Conservation (phyloP, 73 alveolate species). For the Paramecium tetraurelia region DNA sequence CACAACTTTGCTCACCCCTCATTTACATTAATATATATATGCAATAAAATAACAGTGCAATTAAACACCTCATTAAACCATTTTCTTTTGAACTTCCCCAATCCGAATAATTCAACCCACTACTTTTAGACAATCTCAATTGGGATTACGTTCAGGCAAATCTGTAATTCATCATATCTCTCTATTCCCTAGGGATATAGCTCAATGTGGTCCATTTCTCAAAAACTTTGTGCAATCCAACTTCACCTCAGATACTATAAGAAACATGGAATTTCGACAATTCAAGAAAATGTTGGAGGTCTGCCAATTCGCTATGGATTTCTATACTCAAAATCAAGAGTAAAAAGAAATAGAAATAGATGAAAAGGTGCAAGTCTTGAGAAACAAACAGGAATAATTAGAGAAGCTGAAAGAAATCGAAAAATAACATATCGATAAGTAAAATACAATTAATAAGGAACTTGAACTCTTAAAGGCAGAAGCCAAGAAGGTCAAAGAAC, state of each 20-base stretch:
- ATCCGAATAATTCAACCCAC: constrained; percentile 2
- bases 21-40: background rate
- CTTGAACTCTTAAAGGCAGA: background rate
- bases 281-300: background rate
- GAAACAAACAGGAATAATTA: background rate
- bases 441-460: background rate
- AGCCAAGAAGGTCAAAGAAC: background rate
- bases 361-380: background rate
- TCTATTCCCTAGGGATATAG: background rate
- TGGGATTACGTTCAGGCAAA: background rate
- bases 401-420: constrained; percentile 16
- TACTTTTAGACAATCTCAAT: constrained; percentile 4
- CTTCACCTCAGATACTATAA: background rate
- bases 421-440: background rate
- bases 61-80: constrained; percentile 14
- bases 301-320: background rate
- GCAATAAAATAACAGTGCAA: background rate
- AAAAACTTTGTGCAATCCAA: constrained; percentile 6
- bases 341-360: background rate
- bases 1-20: background rate
- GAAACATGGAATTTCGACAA: background rate
- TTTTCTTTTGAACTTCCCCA: constrained; percentile 32
- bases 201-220: background rate
- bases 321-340: background rate
- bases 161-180: background rate